Percentiles rank a stretch among this genome's conserved stretches.
Conservation (phyloP, 75 land plant species). For the Adiantum capillusveneris region DNA sequence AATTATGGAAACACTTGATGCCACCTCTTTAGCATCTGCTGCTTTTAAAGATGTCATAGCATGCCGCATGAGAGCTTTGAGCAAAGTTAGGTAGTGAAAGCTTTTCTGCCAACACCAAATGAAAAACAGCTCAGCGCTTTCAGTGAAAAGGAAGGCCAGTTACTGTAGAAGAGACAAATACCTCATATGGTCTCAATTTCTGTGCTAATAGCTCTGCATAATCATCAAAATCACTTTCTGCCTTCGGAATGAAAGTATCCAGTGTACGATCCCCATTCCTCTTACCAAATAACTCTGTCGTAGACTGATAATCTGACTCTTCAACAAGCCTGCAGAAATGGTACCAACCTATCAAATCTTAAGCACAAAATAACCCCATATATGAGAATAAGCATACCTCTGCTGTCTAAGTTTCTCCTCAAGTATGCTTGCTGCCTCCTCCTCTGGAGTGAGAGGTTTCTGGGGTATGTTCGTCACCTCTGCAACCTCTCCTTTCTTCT, state of each 20-base stretch:
- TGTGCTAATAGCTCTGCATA: slow-evolving; percentile 89
- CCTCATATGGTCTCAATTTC: slow-evolving; percentile 84
- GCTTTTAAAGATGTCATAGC: slow-evolving; percentile 74
- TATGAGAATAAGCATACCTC: slow-evolving; percentile 29
- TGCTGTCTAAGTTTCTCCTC: slow-evolving; percentile 87
- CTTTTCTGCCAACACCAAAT: slow-evolving; percentile 59
- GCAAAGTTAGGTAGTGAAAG: slow-evolving; percentile 75
- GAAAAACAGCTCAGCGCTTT: too few relatives aligned
- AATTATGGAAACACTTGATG: slow-evolving; percentile 79
- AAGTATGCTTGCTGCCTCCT: slow-evolving; percentile 58
- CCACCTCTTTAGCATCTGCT: slow-evolving; percentile 82
- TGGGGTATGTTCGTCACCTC: slow-evolving; percentile 3
- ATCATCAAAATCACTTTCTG: slow-evolving; percentile 84
- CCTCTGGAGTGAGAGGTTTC: slow-evolving; percentile 20
- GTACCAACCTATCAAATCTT: neutral
- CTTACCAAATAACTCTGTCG: slow-evolving; percentile 75
- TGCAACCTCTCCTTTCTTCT: slow-evolving; percentile 16
- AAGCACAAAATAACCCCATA: neutral
- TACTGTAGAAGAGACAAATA: slow-evolving; percentile 16
- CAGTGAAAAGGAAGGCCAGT: too few relatives aligned
- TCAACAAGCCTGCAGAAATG: slow-evolving; percentile 57
- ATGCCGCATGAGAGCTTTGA: slow-evolving; percentile 80
- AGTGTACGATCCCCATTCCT: slow-evolving; percentile 55
- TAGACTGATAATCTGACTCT: slow-evolving; percentile 84
- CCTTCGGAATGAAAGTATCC: slow-evolving; percentile 87